A percentile compares a stretch with the other conserved stretches of the same genome.
These are phyloP conservation scores for Zea luxurians DNA, from an alignment of 176 grass and related monocot species.

Conservation along the genomic window DNA sequence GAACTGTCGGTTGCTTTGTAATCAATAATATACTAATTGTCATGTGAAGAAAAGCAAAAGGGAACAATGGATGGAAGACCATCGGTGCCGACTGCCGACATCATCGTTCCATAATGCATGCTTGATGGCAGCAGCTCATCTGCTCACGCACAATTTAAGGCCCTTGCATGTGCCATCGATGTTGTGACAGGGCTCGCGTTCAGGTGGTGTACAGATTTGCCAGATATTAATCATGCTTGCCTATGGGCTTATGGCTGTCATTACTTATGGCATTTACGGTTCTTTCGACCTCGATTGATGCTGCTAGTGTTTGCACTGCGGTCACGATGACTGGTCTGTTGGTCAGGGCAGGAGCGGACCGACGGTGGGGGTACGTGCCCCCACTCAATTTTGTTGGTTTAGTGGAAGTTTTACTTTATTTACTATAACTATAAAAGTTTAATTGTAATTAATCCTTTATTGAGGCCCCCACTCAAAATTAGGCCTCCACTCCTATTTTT, in stretches of 20 bases:
- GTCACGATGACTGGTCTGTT: no score
- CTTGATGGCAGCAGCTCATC: constrained; percentile 27
- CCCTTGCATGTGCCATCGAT: constrained; percentile 47
- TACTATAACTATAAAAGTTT: no score
- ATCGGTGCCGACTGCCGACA: neutral
- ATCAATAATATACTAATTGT: constrained; percentile 9
- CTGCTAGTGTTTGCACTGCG: no score
- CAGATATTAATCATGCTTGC: constrained; percentile 34
- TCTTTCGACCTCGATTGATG: neutral
- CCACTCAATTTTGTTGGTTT: no score
- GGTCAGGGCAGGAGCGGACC: no score
- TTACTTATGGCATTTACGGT: neutral
- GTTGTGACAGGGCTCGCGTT: constrained; percentile 32
- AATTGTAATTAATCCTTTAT: no score
- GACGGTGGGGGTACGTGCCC: no score
- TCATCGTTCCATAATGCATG: constrained; percentile 38
- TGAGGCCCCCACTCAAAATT: no score
- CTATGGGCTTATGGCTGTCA: neutral
- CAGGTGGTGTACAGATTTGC: constrained; percentile 30
- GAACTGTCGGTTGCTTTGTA: constrained; percentile 26
- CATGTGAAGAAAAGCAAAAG: constrained; percentile 23
- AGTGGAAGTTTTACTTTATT: no score
- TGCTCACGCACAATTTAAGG: constrained; percentile 20
- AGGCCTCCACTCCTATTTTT: no score
- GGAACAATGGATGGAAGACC: neutral